Evolutionary conservation across 23 red algal species (phyloP).

Genomic region (Gracilaria gracilis): DNA sequence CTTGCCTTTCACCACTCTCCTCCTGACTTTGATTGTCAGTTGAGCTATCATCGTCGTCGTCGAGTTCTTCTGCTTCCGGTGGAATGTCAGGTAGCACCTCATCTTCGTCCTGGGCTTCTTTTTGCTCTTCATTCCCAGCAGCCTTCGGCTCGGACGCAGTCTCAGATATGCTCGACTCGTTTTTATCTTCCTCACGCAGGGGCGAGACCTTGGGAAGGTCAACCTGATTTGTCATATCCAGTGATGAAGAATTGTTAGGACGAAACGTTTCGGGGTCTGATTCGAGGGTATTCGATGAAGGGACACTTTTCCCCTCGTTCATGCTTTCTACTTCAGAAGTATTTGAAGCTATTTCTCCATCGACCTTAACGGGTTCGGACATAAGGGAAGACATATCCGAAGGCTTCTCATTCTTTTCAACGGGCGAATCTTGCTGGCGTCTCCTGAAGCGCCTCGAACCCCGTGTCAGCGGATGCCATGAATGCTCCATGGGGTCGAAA

Average conservation of each 20-base stretch:
- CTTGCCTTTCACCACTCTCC: neutral
- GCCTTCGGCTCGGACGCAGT: neutral
- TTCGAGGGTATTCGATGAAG: neutral
- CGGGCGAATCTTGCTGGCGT: neutral
- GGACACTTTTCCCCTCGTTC: neutral
- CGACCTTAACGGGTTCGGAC: neutral
- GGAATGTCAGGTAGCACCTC: neutral
- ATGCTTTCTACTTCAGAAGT: neutral
- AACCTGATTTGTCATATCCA: neutral
- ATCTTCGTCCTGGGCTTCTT: neutral
- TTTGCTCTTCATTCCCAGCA: neutral
- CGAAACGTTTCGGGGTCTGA: neutral
- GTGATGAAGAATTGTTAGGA: neutral
- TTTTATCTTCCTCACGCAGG: neutral
- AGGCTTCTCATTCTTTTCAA: neutral
- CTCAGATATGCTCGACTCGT: neutral
- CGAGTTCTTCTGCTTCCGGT: neutral
- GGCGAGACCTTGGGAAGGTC: neutral
- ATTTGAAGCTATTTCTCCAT: neutral
- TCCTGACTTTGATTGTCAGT: neutral
- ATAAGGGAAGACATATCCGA: neutral
- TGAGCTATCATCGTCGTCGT: neutral
- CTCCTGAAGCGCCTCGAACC: neutral
- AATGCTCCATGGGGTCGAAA: slow-evolving; percentile 54
- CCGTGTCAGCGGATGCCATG: slow-evolving; percentile 13